Conservation (phyloP, 495 filamentous ascomycete species). For the Daldinia vernicosa region DNA sequence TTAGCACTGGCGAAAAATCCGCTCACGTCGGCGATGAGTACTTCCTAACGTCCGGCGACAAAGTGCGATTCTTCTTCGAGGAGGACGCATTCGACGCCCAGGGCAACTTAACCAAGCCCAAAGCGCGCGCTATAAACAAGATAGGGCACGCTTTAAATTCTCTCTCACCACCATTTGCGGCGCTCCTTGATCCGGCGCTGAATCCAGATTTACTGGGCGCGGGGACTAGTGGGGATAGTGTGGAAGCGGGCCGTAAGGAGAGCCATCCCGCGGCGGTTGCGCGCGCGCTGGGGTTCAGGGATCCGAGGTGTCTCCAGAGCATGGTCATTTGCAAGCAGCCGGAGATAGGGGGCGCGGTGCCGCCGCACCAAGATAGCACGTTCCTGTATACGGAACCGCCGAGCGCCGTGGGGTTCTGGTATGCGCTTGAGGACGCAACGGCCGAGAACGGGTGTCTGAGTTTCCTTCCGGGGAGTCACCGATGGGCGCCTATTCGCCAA, state of each 20-base stretch:
- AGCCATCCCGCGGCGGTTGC: conserved; percentile 69
- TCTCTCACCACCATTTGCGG: conserved; percentile 74
- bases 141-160: conserved; percentile 91
- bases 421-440: conserved; percentile 91
- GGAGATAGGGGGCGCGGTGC: conserved; percentile 89
- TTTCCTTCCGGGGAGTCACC: conserved; percentile 83
- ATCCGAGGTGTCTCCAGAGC: conserved; percentile 80
- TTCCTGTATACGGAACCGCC: conserved; percentile 94
- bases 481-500: conserved; percentile 66
- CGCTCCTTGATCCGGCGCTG: conserved; percentile 61
- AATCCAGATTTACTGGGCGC: conserved; percentile 48
- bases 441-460: conserved; percentile 85
- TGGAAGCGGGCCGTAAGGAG: conserved; percentile 23
- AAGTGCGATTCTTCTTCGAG: conserved; percentile 97
- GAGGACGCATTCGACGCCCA: conserved; percentile 74
- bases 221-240: conserved; percentile 27
- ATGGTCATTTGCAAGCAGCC: conserved; percentile 99
- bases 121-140: conserved; percentile 88
- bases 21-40: conserved; percentile 94
- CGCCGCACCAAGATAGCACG: conserved; percentile 86
- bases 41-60: conserved; percentile 88
- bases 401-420: conserved; percentile 92
- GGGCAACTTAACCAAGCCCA: conserved; percentile 74
- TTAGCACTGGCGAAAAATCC: conserved; percentile 77
- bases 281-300: conserved; percentile 71